Conservation (phyloP, 228 moss, liverwort and hornwort genomes). For the Sphagnum magellanicum region DNA sequence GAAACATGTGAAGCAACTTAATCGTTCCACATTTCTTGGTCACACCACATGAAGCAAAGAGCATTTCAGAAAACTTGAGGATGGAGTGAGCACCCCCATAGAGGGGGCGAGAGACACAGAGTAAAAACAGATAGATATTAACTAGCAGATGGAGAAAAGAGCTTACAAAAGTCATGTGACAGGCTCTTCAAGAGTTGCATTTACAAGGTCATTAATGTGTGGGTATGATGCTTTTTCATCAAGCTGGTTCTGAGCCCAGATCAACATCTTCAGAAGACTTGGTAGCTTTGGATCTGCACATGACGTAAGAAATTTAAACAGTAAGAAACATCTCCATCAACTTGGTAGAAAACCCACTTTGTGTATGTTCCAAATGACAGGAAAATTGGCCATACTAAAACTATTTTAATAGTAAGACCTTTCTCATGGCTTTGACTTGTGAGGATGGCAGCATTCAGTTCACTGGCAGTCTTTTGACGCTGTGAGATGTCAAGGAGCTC, state of each 20-base stretch:
- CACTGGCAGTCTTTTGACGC: conserved; percentile 96
- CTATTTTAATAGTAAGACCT: conserved; percentile 24
- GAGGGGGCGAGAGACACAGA: too few relatives aligned
- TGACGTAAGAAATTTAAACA: not conserved
- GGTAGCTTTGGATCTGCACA: conserved; percentile 82
- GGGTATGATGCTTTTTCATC: conserved; percentile 95
- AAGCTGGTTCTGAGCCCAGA: conserved; percentile 87
- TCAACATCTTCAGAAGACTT: conserved; percentile 86
- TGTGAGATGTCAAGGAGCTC: conserved; percentile 89
- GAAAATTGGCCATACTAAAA: too few relatives aligned
- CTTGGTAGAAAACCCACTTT: too few relatives aligned
- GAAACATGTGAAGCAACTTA: too few relatives aligned
- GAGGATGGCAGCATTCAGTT: conserved; percentile 88
- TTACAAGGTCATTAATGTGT: conserved; percentile 78
- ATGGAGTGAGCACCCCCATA: too few relatives aligned
- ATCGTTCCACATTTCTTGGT: too few relatives aligned
- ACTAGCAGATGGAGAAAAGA: too few relatives aligned
- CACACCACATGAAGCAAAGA: too few relatives aligned
- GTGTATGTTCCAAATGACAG: too few relatives aligned
- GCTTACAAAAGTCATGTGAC: conserved; percentile 36
- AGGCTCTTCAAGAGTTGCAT: conserved; percentile 85
- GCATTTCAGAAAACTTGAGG: too few relatives aligned
- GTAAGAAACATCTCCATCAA: too few relatives aligned
- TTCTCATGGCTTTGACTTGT: conserved; percentile 97
- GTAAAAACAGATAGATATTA: too few relatives aligned